These are phyloP conservation scores for Hypoxylon sp. DNA, from an alignment of 2,329 filamentous ascomycete species.

Conservation along the genomic window DNA sequence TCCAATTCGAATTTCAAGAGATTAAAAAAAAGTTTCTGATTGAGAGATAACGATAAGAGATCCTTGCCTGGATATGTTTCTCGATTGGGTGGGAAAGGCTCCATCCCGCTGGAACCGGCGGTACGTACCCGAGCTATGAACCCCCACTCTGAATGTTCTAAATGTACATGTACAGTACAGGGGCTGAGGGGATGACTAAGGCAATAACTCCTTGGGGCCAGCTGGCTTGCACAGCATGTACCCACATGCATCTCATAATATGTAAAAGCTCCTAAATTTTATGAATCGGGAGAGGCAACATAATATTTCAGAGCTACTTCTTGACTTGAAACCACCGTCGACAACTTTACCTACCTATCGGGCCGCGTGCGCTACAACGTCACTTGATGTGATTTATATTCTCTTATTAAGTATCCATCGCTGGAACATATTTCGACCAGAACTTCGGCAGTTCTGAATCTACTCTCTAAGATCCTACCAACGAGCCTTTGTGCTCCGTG, in stretches of 20 bases:
- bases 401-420: slow-evolving; percentile 13
- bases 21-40: slow-evolving; percentile 25
- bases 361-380: slow-evolving; percentile 18
- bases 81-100: neutral
- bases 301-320: slow-evolving; percentile 15
- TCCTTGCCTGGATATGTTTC: neutral
- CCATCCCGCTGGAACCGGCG: neutral
- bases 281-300: slow-evolving; percentile 25
- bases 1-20: slow-evolving; percentile 18
- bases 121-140: neutral
- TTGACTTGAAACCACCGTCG: slow-evolving; percentile 27
- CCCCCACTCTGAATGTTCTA: slow-evolving; percentile 2
- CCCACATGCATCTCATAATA: slow-evolving; percentile 26
- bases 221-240: slow-evolving; percentile 26
- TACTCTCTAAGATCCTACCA: slow-evolving; percentile 12
- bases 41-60: slow-evolving; percentile 40
- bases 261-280: slow-evolving; percentile 28
- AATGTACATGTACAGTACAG: slow-evolving; percentile 1
- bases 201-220: slow-evolving; percentile 24
- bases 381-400: slow-evolving; percentile 14
- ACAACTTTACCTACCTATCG: slow-evolving; percentile 10
- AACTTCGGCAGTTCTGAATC: slow-evolving; percentile 8
- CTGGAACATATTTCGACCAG: neutral
- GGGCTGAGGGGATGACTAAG: slow-evolving; percentile 18
- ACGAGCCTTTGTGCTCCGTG: slow-evolving; percentile 50